Evolutionary conservation across 345 rosid genomes (phyloP), one percentile per base, ranked within the genome.

Genomic region (Viola odorata): DNA sequence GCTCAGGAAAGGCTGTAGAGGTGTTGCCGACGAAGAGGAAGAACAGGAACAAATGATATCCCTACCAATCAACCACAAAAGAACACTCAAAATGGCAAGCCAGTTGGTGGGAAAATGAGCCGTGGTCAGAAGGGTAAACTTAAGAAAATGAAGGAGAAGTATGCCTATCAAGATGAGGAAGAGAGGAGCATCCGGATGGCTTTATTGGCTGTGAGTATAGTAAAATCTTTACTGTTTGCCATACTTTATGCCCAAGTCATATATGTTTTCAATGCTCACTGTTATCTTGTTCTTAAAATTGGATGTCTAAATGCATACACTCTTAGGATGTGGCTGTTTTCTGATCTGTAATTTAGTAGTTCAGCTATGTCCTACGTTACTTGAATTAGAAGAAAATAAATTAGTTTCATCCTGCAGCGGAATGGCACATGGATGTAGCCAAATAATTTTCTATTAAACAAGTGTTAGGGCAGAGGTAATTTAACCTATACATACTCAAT

Each of bases 101-200:
- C 79, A 48, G 83, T 75, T 17, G 78, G 74, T 63, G 92, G 82
- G 60, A 94, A 88, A 77, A 32, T 84, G 58, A 82, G 75, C 69
- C 97, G 99, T 70, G 96, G 99, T 64, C 95, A 88, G 79, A 86
- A 63, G 70, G 79, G 95, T 44, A 94, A 90, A 71, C 88, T 86
- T 50, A 94, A 90, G 84, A 94, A 91, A 82, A 95, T 91, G 80
- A 91, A 95, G 85, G 97, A 90, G 81, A 95, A 91, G 75, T 95
- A 91, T 73, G 95, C 89, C 32, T 77, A 88, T 77, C 99, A 95
- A 76, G 99, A 95, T 45, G 99, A 95, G 79, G 97, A 95, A 80
- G 96, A 86, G 75, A 82, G 92, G 73, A 62, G 71, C 59, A 86
- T 85, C 57, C 78, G 92, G 60, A 88, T 95, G 91, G 89, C 91